Percentiles rank a stretch among this genome's conserved stretches.
Evolutionary conservation across 202 grass and related monocot species (phyloP).

Genomic region (Panicum virgatum): DNA sequence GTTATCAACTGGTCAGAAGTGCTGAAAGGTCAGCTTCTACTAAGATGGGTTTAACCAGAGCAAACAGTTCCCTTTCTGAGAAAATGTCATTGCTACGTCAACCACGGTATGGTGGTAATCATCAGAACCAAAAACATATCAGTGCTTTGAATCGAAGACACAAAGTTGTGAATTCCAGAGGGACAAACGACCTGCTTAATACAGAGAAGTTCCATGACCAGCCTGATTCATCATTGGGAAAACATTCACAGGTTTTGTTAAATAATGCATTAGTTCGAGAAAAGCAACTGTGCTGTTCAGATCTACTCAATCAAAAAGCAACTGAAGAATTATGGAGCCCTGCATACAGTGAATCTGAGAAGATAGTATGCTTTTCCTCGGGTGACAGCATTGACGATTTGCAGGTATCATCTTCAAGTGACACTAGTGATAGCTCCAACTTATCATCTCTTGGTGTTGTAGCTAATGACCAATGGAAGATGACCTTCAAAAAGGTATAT

Average conservation of each 20-base stretch:
- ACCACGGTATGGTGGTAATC: not conserved
- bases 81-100: constrained; percentile 36
- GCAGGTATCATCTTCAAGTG: constrained; percentile 36
- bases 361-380: constrained; percentile 33
- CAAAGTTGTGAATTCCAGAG: not conserved
- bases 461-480: constrained; percentile 38
- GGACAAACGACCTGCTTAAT: not conserved
- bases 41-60: constrained; percentile 6
- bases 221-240: constrained; percentile 4
- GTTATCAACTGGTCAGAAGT: constrained; percentile 30
- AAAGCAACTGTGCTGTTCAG: constrained; percentile 26
- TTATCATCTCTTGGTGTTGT: constrained; percentile 35
- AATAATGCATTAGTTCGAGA: constrained; percentile 45
- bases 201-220: constrained; percentile 24
- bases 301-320: constrained; percentile 9
- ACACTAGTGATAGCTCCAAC: constrained; percentile 50
- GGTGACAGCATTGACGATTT: constrained; percentile 37
- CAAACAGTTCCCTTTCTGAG: constrained; percentile 37
- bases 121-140: constrained; percentile 11
- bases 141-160: constrained; percentile 23
- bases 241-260: constrained; percentile 37
- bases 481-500: constrained; percentile 48
- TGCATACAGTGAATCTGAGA: constrained; percentile 47
- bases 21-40: constrained; percentile 20
- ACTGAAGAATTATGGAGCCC: constrained; percentile 39